Evolutionary conservation across 2,329 filamentous ascomycete genomes (phyloP).

Genomic region (Fusarium siculi): DNA sequence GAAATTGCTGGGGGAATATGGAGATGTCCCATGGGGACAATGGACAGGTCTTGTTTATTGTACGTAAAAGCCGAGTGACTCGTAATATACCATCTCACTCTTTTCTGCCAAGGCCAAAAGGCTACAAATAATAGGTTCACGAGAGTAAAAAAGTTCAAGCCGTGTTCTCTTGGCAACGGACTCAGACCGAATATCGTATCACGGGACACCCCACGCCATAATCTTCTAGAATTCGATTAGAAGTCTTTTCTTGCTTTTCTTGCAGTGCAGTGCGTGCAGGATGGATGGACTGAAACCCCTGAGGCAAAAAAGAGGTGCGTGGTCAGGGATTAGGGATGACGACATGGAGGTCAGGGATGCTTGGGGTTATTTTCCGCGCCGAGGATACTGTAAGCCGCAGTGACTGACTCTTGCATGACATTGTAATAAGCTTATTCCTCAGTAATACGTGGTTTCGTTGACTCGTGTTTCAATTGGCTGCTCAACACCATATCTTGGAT

Average conservation of each 20-base stretch:
- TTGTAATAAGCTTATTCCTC: neutral
- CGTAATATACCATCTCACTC: slow-evolving; percentile 3
- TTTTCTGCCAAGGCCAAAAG: neutral
- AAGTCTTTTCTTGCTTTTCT: slow-evolving; percentile 6
- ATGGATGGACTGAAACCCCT: neutral
- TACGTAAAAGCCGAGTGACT: slow-evolving; percentile 38
- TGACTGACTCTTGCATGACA: slow-evolving; percentile 20
- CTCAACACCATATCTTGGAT: neutral
- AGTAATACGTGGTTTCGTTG: neutral
- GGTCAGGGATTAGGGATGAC: slow-evolving; percentile 24
- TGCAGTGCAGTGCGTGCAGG: neutral
- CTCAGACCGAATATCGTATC: slow-evolving; percentile 13
- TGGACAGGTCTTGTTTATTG: slow-evolving; percentile 25
- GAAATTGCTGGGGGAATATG: slow-evolving; percentile 25
- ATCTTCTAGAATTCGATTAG: slow-evolving; percentile 42
- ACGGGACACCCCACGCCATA: slow-evolving; percentile 7
- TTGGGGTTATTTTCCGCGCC: slow-evolving; percentile 5
- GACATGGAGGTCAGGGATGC: slow-evolving; percentile 23
- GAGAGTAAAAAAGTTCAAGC: neutral
- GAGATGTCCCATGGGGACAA: slow-evolving; percentile 40
- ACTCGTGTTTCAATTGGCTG: neutral
- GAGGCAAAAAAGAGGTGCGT: slow-evolving; percentile 5
- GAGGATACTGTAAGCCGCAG: neutral
- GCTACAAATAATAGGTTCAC: neutral
- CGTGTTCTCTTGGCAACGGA: slow-evolving; percentile 22